Conservation (phyloP, 75 land plant genomes). For the Pseudotsuga menziesii region DNA sequence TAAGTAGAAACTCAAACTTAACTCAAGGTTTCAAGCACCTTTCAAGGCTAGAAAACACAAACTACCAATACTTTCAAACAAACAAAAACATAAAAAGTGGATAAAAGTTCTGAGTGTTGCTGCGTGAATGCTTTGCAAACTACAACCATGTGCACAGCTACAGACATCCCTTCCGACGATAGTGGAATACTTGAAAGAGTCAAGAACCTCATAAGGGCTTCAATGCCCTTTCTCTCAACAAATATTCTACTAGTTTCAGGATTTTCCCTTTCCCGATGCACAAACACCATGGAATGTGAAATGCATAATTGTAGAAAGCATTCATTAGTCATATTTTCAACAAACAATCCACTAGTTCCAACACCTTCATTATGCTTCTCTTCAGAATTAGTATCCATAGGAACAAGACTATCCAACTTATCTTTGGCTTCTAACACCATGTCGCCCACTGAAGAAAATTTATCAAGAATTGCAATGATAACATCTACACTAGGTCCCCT, state of each 20-base stretch:
- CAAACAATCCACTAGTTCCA: constrained; percentile 16
- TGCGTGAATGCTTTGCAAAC: constrained; percentile 90
- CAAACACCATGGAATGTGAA: constrained; percentile 77
- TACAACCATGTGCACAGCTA: constrained; percentile 74
- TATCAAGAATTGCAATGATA: constrained; percentile 55
- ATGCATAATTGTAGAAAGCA: constrained; percentile 66
- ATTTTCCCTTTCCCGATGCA: constrained; percentile 80
- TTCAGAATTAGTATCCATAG: constrained; percentile 73
- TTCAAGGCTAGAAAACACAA: too few species aligned
- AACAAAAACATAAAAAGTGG: too few species aligned
- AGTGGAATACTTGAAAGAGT: constrained; percentile 68
- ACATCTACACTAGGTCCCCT: constrained; percentile 63
- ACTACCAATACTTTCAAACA: too few species aligned
- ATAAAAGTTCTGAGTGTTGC: constrained; percentile 81
- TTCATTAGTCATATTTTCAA: constrained; percentile 43
- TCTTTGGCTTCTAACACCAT: background rate
- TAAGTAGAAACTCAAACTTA: too few species aligned
- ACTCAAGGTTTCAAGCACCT: too few species aligned
- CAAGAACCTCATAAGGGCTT: constrained; percentile 74
- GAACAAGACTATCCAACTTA: constrained; percentile 26
- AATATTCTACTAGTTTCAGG: constrained; percentile 81
- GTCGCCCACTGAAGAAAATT: constrained; percentile 51
- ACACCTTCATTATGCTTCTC: constrained; percentile 32
- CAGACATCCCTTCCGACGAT: constrained; percentile 83
- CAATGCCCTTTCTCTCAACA: constrained; percentile 88